A percentile compares a stretch with the other conserved stretches of the same genome.
These are phyloP conservation scores for Solanum peruvianum DNA, from an alignment of 257 asterid species.

Conservation along the genomic window DNA sequence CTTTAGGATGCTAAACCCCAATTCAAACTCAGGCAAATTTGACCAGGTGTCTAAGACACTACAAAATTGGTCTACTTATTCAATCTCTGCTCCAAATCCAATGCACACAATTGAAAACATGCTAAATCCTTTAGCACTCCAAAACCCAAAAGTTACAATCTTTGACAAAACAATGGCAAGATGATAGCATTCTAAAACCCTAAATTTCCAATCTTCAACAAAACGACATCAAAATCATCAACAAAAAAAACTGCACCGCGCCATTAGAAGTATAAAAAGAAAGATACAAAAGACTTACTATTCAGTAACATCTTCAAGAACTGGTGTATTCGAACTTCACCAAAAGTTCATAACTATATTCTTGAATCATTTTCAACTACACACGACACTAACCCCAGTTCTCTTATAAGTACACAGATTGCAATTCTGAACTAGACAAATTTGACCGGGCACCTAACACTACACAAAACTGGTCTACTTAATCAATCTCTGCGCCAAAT, in stretches of 20 bases:
- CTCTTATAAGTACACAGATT: neutral
- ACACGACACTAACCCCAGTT: neutral
- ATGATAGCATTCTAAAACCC: neutral
- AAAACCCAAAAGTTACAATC: neutral
- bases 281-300: slow-evolving; percentile 26
- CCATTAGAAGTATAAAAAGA: neutral
- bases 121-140: neutral
- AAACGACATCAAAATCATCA: neutral
- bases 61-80: neutral
- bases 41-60: neutral
- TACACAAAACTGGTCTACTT: neutral
- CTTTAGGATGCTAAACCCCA: neutral
- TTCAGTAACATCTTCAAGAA: slow-evolving; percentile 73
- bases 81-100: neutral
- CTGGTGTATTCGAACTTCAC: neutral
- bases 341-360: neutral
- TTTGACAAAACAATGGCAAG: neutral
- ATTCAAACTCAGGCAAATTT: neutral
- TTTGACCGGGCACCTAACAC: neutral
- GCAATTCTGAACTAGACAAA: neutral
- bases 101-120: neutral
- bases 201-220: neutral
- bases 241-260: neutral
- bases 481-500: neutral
- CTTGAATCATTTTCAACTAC: neutral